Conservation (phyloP, 495 filamentous ascomycete species). For the Parachaetomium inaequale region DNA sequence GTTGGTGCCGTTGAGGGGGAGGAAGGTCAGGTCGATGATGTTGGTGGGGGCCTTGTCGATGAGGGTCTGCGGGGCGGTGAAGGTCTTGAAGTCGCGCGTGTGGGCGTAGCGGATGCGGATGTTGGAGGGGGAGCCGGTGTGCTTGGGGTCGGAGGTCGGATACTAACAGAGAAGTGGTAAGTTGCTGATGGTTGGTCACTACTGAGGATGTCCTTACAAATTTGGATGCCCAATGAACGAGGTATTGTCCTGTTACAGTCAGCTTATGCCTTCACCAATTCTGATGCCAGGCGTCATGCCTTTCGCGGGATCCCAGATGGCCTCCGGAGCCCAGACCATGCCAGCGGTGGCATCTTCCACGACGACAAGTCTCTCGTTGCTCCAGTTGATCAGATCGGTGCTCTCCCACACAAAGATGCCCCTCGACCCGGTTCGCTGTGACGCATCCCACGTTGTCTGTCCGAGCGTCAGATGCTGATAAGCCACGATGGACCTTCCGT, state of each 20-base stretch:
- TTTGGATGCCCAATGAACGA: conserved; percentile 54
- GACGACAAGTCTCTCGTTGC: conserved; percentile 44
- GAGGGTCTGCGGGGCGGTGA: conserved; percentile 40
- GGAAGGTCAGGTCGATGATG: conserved; percentile 45
- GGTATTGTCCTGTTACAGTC: conserved; percentile 36
- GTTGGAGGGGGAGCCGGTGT: conserved; percentile 41
- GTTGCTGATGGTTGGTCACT: not conserved
- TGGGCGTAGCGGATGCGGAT: conserved; percentile 45
- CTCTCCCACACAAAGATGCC: conserved; percentile 55
- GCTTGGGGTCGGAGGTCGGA: conserved; percentile 35
- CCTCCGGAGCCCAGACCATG: conserved; percentile 56
- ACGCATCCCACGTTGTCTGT: conserved; percentile 50
- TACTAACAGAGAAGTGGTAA: conserved; percentile 31
- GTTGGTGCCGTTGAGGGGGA: conserved; percentile 33
- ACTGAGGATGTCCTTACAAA: conserved; percentile 36
- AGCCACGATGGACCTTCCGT: not conserved
- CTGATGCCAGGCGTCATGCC: conserved; percentile 18
- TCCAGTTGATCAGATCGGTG: conserved; percentile 48
- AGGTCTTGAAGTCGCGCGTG: conserved; percentile 43
- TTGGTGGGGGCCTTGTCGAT: conserved; percentile 45
- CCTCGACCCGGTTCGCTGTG: conserved; percentile 46
- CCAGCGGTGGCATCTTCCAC: conserved; percentile 50
- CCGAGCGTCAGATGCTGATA: not conserved
- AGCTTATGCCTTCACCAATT: no score
- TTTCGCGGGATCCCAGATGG: conserved; percentile 50